Percentiles rank a stretch among this genome's conserved stretches.
phyloP scores from a whole-genome alignment of 2,329 filamentous ascomycete genomes.

The Penicillium sp. region DNA sequence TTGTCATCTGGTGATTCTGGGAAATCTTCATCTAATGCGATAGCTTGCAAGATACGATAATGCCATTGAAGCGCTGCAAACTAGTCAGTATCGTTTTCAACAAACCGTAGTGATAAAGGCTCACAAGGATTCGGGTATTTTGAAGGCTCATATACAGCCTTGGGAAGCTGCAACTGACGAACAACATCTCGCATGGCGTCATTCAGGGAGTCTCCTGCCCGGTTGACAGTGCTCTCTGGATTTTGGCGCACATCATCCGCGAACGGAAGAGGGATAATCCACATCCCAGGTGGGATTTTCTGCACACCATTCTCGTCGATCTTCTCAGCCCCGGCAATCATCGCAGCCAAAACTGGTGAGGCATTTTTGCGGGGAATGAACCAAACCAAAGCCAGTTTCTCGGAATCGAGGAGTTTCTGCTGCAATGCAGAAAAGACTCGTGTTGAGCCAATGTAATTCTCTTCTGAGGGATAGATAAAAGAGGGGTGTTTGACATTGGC shows the following conservation, averaged over 20 bases:
- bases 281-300: conserved; percentile 76
- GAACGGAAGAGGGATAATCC: conserved; percentile 84
- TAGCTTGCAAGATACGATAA: conserved; percentile 86
- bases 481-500: conserved; percentile 80
- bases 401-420: conserved; percentile 74
- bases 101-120: conserved; percentile 4
- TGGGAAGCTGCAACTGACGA: conserved; percentile 84
- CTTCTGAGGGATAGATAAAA: conserved; percentile 92
- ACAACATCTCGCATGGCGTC: conserved; percentile 80
- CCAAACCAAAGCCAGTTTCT: conserved; percentile 87
- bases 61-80: conserved; percentile 79
- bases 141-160: conserved; percentile 74
- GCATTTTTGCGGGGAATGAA: conserved; percentile 80
- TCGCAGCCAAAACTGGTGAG: conserved; percentile 72
- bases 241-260: conserved; percentile 81
- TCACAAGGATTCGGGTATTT: conserved; percentile 80
- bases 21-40: conserved; percentile 88
- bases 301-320: conserved; percentile 66
- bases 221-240: conserved; percentile 59
- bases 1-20: conserved; percentile 72
- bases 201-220: conserved; percentile 67
- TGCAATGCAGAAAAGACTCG: conserved; percentile 89
- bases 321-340: conserved; percentile 71
- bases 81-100: not conserved
- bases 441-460: conserved; percentile 84